Conservation (phyloP, 306 rosid genomes). For the Mucuna pruriens region DNA sequence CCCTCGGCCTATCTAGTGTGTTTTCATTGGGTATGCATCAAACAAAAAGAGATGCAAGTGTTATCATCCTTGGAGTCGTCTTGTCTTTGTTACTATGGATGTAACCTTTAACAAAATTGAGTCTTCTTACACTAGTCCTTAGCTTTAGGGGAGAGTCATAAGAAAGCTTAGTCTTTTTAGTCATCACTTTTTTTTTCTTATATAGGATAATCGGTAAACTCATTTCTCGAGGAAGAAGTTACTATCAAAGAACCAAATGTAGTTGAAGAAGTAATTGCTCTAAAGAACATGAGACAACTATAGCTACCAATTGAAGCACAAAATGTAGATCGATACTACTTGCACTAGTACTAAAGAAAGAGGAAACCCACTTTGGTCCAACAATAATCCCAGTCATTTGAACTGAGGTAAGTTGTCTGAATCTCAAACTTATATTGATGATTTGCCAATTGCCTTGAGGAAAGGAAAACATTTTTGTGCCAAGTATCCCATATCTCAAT, state of each 20-base stretch:
- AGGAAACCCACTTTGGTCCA: background rate
- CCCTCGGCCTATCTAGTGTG: background rate
- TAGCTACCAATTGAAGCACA: background rate
- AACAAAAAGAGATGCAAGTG: background rate
- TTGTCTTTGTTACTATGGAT: background rate
- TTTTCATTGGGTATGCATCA: background rate
- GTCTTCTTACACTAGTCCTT: too few relatives aligned
- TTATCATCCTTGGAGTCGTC: background rate
- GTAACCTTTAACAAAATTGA: background rate
- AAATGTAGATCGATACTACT: background rate
- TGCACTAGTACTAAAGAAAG: background rate
- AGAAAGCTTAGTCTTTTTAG: background rate
- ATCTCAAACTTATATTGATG: background rate
- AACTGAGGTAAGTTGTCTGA: too few relatives aligned
- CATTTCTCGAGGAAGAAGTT: background rate
- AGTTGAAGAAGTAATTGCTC: background rate
- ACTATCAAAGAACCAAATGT: background rate
- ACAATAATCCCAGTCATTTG: too few relatives aligned
- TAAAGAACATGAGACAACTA: background rate
- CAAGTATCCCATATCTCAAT: background rate
- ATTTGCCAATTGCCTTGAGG: background rate
- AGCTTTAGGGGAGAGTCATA: background rate
- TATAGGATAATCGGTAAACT: background rate
- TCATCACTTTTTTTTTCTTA: background rate
- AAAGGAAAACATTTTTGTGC: background rate